Evolutionary conservation across 2,329 filamentous ascomycete species (phyloP), one percentile per base, ranked within the genome.

Genomic region (Whalleya microplaca): DNA sequence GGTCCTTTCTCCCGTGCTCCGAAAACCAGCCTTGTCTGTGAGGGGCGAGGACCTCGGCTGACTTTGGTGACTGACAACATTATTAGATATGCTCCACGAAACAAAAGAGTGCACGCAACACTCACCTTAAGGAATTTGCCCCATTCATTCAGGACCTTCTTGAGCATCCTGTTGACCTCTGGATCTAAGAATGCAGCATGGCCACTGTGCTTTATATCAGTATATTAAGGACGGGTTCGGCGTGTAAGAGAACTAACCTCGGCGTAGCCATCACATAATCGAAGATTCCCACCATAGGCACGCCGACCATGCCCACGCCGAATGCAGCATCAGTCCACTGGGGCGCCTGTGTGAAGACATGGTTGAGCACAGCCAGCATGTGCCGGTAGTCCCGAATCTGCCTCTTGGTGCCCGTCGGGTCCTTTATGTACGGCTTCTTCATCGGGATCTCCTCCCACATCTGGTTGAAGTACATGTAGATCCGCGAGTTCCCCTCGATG

Each of bases 391-490:
- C 81, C 8, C 69, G 81, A 54, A 91, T 83, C 71, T 89, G 85
- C 32, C 76, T 79, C 51, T 79, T 76, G n/a, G 59, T 56, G 1
- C 86, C 87, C 1, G 82, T 84, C 0, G 87, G 86, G 58, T 90
- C 87, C 6, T 75, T 76, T 56, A 71, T 68, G 72, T 91, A 91
- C 0, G 83, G 82, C 18, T 78, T 74, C 70, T 84, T 85, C 29
- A 70, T 68, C 0, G 88, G 87, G 19, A 90, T 77, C 72, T 91
- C 84, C 27, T 83, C 76, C 72, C 88, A 91, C 88, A 91, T 91
- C 60, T 81, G 76, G 21, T 76, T 75, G 66, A 89, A 84, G 69
- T 86, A 84, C 79, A 90, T 86, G 75, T 84, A 87, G 21, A 91
- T 75, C 20, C 85, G 80, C 1, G 86, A 75, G 61, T 85, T 85